These are phyloP conservation scores for Buddleja alternifolia DNA, from an alignment of 257 asterid genomes.

Conservation along the genomic window DNA sequence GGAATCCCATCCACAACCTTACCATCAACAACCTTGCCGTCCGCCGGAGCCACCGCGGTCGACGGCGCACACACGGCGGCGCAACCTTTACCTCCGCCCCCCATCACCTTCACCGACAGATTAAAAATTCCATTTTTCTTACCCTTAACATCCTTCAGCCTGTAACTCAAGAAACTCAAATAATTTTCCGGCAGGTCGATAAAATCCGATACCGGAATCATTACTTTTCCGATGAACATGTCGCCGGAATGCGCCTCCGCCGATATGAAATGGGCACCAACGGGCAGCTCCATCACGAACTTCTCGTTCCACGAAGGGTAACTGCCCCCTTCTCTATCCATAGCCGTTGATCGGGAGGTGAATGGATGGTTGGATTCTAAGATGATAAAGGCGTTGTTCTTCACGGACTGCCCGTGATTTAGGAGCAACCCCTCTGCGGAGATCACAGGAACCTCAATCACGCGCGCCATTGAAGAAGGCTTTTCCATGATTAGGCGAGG, in stretches of 20 bases:
- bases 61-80: constrained; percentile 29
- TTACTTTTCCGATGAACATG: constrained; percentile 49
- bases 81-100: background rate
- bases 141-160: constrained; percentile 60
- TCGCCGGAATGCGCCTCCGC: constrained; percentile 60
- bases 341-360: constrained; percentile 38
- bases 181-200: constrained; percentile 57
- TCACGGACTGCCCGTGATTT: constrained; percentile 33
- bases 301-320: constrained; percentile 72
- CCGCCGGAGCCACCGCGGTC: constrained; percentile 31
- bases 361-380: constrained; percentile 44
- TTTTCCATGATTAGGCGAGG: no score
- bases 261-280: constrained; percentile 44
- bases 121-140: constrained; percentile 72
- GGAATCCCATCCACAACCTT: constrained; percentile 66
- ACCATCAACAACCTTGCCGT: constrained; percentile 25
- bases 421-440: constrained; percentile 45
- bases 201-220: constrained; percentile 68
- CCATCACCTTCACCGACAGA: constrained; percentile 56
- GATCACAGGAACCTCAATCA: constrained; percentile 46
- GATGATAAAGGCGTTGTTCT: constrained; percentile 35
- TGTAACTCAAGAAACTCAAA: constrained; percentile 77
- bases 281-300: constrained; percentile 54
- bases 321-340: constrained; percentile 56
- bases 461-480: no score